Evolutionary conservation across 176 grass and related monocot species (phyloP).

Genomic region (Paspalum vaginatum): DNA sequence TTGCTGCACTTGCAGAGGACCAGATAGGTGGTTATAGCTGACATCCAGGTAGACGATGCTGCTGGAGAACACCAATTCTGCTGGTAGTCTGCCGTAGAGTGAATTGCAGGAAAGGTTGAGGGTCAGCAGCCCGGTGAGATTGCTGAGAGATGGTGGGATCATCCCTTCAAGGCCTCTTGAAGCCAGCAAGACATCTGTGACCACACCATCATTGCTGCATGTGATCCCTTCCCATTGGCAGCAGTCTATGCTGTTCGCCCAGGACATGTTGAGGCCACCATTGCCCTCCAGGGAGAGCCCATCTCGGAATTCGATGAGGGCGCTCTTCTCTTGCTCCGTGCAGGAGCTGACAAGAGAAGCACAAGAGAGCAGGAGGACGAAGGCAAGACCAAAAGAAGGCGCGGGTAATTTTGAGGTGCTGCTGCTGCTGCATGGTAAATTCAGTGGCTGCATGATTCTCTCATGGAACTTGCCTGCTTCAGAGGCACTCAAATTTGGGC

Average conservation of each 20-base stretch:
- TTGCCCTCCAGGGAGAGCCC: conserved; percentile 29
- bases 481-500: conserved; percentile 16
- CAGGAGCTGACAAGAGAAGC: conserved; percentile 42
- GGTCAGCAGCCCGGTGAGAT: conserved; percentile 51
- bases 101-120: conserved; percentile 70
- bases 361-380: conserved; percentile 33
- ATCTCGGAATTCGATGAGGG: conserved; percentile 60
- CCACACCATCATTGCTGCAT: conserved; percentile 35
- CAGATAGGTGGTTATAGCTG: conserved; percentile 64
- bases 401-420: conserved; percentile 9
- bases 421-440: conserved; percentile 18
- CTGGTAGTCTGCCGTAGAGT: conserved; percentile 43
- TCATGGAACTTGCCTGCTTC: conserved; percentile 38
- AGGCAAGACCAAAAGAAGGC: not conserved
- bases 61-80: conserved; percentile 52
- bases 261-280: conserved; percentile 44
- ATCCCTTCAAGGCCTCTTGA: conserved; percentile 55
- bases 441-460: conserved; percentile 43
- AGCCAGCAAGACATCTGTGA: conserved; percentile 53
- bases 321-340: conserved; percentile 59
- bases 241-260: conserved; percentile 55
- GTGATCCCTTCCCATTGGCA: conserved; percentile 71
- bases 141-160: conserved; percentile 49
- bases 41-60: conserved; percentile 58
- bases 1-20: conserved; percentile 36